Evolutionary conservation across 306 rosid species (phyloP).

Genomic region (Cicer cuneatum): DNA sequence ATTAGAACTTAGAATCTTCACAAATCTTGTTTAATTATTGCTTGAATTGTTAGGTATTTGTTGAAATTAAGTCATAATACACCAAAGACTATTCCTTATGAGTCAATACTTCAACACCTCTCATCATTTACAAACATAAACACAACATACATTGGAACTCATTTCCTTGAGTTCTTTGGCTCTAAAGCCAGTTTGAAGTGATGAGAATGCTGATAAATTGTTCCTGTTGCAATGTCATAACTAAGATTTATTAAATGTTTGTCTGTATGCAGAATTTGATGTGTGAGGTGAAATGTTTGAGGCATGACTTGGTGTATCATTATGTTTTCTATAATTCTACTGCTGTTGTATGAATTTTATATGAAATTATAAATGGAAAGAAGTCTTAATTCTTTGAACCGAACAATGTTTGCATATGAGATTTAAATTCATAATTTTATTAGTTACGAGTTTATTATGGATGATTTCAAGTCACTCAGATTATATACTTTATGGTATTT

Average conservation of each 20-base stretch:
- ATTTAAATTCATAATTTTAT: no score
- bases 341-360: constrained; percentile 25
- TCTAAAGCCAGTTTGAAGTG: constrained; percentile 71
- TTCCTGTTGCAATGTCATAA: constrained; percentile 57
- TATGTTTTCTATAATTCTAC: neutral
- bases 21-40: no score
- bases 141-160: constrained; percentile 72
- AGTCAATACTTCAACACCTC: constrained; percentile 62
- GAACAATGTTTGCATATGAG: neutral
- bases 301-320: neutral
- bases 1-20: no score
- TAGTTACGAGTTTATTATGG: no score
- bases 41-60: no score
- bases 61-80: constrained; percentile 9
- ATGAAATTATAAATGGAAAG: constrained; percentile 27
- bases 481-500: no score
- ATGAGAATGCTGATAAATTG: constrained; percentile 62
- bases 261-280: neutral
- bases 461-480: no score
- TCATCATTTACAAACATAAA: constrained; percentile 62
- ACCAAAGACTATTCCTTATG: constrained; percentile 66
- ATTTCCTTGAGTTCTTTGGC: constrained; percentile 66
- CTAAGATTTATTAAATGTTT: constrained; percentile 25
- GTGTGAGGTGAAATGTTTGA: neutral
- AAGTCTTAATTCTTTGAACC: neutral